phyloP scores from a whole-genome alignment of 2,329 filamentous ascomycete genomes.

The Talaromyces piceae region DNA sequence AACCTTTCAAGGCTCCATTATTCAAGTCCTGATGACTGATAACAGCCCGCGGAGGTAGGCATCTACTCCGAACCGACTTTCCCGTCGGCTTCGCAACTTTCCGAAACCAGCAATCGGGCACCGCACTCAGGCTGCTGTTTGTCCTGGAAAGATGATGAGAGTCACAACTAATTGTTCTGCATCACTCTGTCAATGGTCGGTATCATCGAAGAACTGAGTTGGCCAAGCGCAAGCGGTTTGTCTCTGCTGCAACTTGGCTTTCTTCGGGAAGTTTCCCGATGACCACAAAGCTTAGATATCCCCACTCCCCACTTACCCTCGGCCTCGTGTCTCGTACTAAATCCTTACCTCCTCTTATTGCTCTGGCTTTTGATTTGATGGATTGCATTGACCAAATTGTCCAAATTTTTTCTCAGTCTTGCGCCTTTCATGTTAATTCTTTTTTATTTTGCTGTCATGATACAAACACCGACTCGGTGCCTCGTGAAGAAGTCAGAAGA shows the following conservation, averaged over 20 bases:
- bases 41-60: not conserved
- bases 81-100: not conserved
- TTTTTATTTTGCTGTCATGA: not conserved
- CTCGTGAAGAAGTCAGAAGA: not conserved
- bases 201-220: no score
- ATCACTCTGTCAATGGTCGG: no score
- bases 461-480: not conserved
- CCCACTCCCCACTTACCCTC: not conserved
- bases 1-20: no score
- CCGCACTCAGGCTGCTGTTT: no score
- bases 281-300: not conserved
- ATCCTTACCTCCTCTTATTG: not conserved
- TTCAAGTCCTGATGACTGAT: not conserved
- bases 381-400: not conserved
- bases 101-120: not conserved
- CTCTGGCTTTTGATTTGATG: not conserved
- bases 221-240: no score
- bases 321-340: not conserved
- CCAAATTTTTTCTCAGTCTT: not conserved
- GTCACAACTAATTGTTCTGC: no score
- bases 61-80: not conserved
- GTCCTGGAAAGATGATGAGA: no score
- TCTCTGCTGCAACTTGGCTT: not conserved
- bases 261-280: not conserved
- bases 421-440: not conserved